A percentile compares a stretch with the other conserved stretches of the same genome.
phyloP scores from a whole-genome alignment of 352 stramenopile species.

The Phytophthora foliorum region DNA sequence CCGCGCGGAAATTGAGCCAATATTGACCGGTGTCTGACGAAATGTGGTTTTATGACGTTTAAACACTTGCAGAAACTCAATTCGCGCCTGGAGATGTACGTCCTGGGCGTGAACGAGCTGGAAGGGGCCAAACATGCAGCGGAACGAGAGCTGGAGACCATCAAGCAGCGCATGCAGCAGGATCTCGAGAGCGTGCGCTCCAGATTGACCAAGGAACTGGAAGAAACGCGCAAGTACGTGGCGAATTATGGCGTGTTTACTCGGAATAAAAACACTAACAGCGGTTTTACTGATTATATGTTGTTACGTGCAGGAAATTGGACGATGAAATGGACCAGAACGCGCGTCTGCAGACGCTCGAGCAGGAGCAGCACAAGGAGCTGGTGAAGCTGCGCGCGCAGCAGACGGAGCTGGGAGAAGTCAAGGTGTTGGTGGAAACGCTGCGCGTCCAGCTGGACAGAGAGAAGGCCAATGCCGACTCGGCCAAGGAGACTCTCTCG shows the following conservation, averaged over 20 bases:
- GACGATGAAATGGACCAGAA: constrained; percentile 83
- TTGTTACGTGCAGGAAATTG: constrained; percentile 54
- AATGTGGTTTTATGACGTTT: constrained; percentile 13
- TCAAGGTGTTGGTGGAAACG: constrained; percentile 62
- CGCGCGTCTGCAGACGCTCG: constrained; percentile 72
- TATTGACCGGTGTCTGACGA: constrained; percentile 6
- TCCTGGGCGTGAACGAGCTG: constrained; percentile 87
- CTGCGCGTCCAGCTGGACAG: constrained; percentile 62
- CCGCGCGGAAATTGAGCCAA: neutral
- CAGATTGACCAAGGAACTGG: constrained; percentile 74
- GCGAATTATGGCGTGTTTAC: constrained; percentile 2
- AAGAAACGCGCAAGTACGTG: constrained; percentile 77
- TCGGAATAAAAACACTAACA: neutral
- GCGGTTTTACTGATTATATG: constrained; percentile 21
- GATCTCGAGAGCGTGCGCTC: constrained; percentile 72
- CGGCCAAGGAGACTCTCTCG: constrained; percentile 84
- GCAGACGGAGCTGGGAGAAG: constrained; percentile 74
- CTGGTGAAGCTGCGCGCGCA: constrained; percentile 78
- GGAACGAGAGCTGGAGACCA: constrained; percentile 83
- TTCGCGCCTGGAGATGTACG: constrained; percentile 84
- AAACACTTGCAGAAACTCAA: constrained; percentile 67
- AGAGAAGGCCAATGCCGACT: constrained; percentile 68
- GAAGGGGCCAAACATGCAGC: constrained; percentile 77
- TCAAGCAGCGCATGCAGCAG: constrained; percentile 82
- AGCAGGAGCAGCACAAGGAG: constrained; percentile 85